Evolutionary conservation across 805 yeast species (phyloP), one percentile per base, ranked within the genome.

Genomic region (Zygoascus tannicola): DNA sequence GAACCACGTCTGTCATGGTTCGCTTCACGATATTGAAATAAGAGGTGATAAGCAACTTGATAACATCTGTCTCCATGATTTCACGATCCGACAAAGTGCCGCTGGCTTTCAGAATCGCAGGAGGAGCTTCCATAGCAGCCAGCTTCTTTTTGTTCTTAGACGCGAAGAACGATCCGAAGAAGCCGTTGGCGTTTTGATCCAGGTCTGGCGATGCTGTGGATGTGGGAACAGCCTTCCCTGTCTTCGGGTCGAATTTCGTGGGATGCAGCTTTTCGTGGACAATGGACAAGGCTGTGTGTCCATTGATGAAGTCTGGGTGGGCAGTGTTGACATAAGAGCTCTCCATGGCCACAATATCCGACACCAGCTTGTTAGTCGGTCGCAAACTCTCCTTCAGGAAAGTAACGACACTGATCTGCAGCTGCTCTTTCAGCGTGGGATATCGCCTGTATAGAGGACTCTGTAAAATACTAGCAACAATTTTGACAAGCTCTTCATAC

Each of bases 121-220:
- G 98, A 39, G 98, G 98, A 2, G 97, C 86, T 64, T 90, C 97
- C 85, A 90, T 82, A 10, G 86, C 80, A 22, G 92, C 96, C 53
- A 88, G 71, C 63, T 94, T 80, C 74, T 87, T 87, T 68, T 86
- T 90, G 65, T 85, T 86, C 65, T 90, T 87, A 2, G 94, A 79
- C 10, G 94, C 77, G 66, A 92, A 90, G 60, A 92, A 85, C 2
- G 95, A 95, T 43, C 97, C 95, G 61, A 92, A 92, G 67, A 90
- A 92, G 1, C 97, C 95, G 42, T 79, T 76, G 30, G 56, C 49
- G 20, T 44, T 46, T 12, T 42, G 42, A 14, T 40, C 28, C 2
- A 58, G 52, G 15, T 52, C 58, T 4, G 51, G 48, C 35, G 46
- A 50, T 28, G 50, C 44, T 3, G 35, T 14, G 5, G 37, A 36